Evolutionary conservation across 352 stramenopile genomes (phyloP).

Genomic region (Aphanomyces euteiches): DNA sequence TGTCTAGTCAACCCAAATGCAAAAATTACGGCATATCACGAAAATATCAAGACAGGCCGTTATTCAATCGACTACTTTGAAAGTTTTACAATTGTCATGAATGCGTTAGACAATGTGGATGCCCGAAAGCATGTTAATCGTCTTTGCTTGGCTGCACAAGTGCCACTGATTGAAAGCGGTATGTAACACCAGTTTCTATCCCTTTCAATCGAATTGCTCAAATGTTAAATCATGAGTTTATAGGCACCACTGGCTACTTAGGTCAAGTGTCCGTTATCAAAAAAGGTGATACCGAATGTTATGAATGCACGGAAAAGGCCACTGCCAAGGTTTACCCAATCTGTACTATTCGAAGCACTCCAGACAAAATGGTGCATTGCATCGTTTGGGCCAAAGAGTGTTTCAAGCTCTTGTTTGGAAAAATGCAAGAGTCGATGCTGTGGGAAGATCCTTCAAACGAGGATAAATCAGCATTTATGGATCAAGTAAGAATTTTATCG

Average conservation of each 20-base stretch:
- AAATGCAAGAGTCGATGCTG: conserved; percentile 92
- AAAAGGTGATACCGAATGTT: conserved; percentile 97
- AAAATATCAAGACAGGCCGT: conserved; percentile 94
- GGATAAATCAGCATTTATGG: conserved; percentile 85
- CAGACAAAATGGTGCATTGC: conserved; percentile 99
- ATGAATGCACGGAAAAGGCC: conserved; percentile 96
- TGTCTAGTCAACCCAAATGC: conserved; percentile 78
- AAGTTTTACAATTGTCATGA: conserved; percentile 97
- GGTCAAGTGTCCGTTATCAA: conserved; percentile 98
- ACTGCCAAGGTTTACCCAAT: conserved; percentile 99
- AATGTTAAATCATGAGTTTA: conserved; percentile 62
- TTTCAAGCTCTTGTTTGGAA: conserved; percentile 86
- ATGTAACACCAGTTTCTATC: background rate
- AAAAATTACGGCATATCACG: conserved; percentile 93
- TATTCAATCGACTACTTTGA: conserved; percentile 94
- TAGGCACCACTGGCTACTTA: conserved; percentile 95
- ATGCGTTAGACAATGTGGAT: conserved; percentile 99
- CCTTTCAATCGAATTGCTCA: background rate
- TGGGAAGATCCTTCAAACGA: conserved; percentile 83
- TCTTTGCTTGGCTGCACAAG: conserved; percentile 90
- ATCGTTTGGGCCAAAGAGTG: conserved; percentile 98
- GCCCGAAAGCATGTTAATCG: conserved; percentile 98
- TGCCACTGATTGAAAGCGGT: conserved; percentile 93
- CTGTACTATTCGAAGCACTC: conserved; percentile 99
- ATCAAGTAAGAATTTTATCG: conserved; percentile 36